Percentiles rank a stretch among this genome's conserved stretches.
phyloP scores from a whole-genome alignment of 495 filamentous ascomycete species.

The Penicillium verhagenii region DNA sequence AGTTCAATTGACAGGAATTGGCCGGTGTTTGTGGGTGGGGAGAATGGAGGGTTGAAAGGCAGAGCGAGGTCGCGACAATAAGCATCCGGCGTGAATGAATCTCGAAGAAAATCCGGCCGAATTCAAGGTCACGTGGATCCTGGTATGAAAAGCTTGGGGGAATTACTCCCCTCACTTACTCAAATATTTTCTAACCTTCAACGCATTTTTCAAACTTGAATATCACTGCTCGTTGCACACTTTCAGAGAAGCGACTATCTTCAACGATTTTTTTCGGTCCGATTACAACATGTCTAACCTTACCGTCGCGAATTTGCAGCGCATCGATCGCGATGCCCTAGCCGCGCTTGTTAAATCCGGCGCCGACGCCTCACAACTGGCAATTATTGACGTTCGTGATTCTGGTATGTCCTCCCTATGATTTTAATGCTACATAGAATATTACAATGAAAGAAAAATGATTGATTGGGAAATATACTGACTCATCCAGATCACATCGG shows the following conservation, averaged over 20 bases:
- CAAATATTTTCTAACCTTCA: too few species aligned
- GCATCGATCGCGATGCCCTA: slow-evolving; percentile 62
- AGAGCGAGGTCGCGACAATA: slow-evolving; percentile 5
- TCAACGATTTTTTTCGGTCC: too few species aligned
- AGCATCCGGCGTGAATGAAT: neutral
- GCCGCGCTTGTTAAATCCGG: slow-evolving; percentile 46
- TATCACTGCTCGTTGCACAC: too few species aligned
- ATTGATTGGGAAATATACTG: too few species aligned
- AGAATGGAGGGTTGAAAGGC: slow-evolving; percentile 4
- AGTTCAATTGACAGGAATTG: slow-evolving; percentile 1
- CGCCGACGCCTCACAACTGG: slow-evolving; percentile 47
- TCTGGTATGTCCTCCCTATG: slow-evolving; percentile 53
- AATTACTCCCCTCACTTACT: too few species aligned
- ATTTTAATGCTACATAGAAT: too few species aligned
- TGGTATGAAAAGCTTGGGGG: too few species aligned
- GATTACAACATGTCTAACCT: slow-evolving; percentile 61
- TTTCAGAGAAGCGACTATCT: too few species aligned
- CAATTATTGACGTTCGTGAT: slow-evolving; percentile 88
- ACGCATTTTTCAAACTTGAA: too few species aligned
- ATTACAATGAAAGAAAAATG: too few species aligned
- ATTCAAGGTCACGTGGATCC: slow-evolving; percentile 30
- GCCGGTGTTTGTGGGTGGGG: neutral
- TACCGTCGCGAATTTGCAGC: slow-evolving; percentile 59
- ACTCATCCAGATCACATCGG: slow-evolving; percentile 72
- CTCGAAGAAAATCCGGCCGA: slow-evolving; percentile 25